Evolutionary conservation across 768 basidiomycete genomes (phyloP).

Genomic region (Tricholoma terreum): DNA sequence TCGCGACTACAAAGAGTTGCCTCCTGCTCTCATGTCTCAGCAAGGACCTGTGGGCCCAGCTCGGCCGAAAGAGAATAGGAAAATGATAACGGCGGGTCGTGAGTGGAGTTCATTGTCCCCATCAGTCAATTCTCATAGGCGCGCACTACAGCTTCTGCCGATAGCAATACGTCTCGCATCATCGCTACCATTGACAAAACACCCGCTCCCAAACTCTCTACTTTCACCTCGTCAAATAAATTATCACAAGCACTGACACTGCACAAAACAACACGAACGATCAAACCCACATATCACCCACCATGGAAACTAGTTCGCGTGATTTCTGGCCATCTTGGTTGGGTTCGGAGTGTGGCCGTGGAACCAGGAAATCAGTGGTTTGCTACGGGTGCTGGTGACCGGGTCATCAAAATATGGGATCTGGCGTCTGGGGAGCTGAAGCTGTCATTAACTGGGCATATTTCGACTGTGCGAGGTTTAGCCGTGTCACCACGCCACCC

Average conservation of each 20-base stretch:
- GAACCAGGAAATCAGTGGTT: slow-evolving; percentile 99
- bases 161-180: slow-evolving; percentile 57
- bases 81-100: slow-evolving; percentile 75
- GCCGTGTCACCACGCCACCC: slow-evolving; percentile 93
- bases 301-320: slow-evolving; percentile 96
- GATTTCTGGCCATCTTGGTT: slow-evolving; percentile 96
- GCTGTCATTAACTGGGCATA: slow-evolving; percentile 95
- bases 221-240: slow-evolving; percentile 58
- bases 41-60: slow-evolving; percentile 81
- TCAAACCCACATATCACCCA: slow-evolving; percentile 95
- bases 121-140: not conserved
- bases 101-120: slow-evolving; percentile 21
- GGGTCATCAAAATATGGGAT: slow-evolving; percentile 99
- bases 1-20: slow-evolving; percentile 79
- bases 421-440: slow-evolving; percentile 96
- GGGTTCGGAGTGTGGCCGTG: slow-evolving; percentile 95
- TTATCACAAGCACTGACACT: slow-evolving; percentile 89
- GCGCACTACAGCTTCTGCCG: slow-evolving; percentile 31
- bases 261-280: slow-evolving; percentile 89
- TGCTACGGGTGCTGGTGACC: slow-evolving; percentile 94
- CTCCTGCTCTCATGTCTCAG: slow-evolving; percentile 74
- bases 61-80: slow-evolving; percentile 59
- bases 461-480: slow-evolving; percentile 91
- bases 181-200: slow-evolving; percentile 76
- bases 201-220: slow-evolving; percentile 63